Base-by-base conservation (phyloP, 2,329 filamentous ascomycete genomes). In the Knufia fluminis region DNA sequence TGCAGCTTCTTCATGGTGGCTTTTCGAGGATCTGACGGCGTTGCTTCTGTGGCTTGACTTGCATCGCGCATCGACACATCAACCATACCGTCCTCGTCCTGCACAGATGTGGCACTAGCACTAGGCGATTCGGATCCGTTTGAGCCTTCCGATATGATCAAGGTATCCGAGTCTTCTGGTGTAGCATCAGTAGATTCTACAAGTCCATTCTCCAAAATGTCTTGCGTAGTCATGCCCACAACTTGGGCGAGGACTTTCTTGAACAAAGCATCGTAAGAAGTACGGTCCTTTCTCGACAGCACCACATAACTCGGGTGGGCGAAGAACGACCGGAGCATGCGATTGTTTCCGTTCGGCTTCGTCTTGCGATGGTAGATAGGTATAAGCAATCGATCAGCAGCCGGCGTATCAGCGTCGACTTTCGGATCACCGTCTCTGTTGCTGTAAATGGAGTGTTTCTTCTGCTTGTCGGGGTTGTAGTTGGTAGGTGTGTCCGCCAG, bases 71-170 rank as follows among this genome's bases (percentile, higher is more conserved):
- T 90, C 0, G 85, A 86, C 14, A 98, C 82, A 62, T 96, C 86
- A 4, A 97, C 86, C 60, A 96, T 80, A 53, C 87, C 87, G 53
- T 96, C 90, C 64, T 96, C 91, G 8, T 88, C 86, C 63, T 90
- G 83, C 1, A 94, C 78, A 2, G 90, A 95, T 23, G 80, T 77
- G 39, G 87, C 83, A 51, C 83, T 78, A 41, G 95, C 75, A 32
- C 48, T 47, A 61, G 84, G 85, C 19, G 78, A 74, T 56, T 85
- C 85, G 8, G 77, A 78, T 12, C 24, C 35, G 3, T 81, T 81
- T 3, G 85, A 79, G 2, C 77, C 75, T 52, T 79, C 76, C 19
- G 75, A 66, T 50, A 82, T 79, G 9, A 85, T 71, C 17, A 87
- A 77, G 39, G 83, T 76, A 59, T 91, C 87, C 1, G 80, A 79